These are phyloP conservation scores for Talaromyces adpressus DNA, from an alignment of 495 filamentous ascomycete species.

Conservation along the genomic window DNA sequence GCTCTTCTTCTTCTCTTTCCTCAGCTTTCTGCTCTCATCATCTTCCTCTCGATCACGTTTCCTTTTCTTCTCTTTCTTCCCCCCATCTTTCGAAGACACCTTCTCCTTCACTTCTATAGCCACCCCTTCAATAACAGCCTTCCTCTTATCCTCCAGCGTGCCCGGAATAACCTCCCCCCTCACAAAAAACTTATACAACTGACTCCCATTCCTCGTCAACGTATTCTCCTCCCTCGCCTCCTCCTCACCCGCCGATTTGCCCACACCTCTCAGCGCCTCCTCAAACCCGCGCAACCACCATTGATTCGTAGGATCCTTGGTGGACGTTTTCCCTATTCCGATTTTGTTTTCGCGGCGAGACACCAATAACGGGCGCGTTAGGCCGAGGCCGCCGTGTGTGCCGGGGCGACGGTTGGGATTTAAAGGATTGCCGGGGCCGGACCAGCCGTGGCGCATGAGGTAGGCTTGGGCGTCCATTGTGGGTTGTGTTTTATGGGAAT, in stretches of 20 bases:
- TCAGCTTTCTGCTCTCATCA: conserved; percentile 33
- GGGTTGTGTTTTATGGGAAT: neutral
- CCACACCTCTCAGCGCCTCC: conserved; percentile 62
- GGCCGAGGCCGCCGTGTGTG: conserved; percentile 54
- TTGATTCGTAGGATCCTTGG: conserved; percentile 55
- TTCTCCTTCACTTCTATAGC: conserved; percentile 10
- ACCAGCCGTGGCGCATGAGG: conserved; percentile 73
- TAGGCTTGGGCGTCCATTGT: conserved; percentile 62
- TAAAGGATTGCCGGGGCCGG: conserved; percentile 65
- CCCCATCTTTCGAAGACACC: conserved; percentile 14
- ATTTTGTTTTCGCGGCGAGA: conserved; percentile 60
- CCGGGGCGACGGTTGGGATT: conserved; percentile 56
- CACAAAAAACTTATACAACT: conserved; percentile 79
- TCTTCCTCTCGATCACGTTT: conserved; percentile 27
- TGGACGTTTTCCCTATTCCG: conserved; percentile 64
- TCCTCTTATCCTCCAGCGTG: conserved; percentile 39
- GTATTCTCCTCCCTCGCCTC: conserved; percentile 23
- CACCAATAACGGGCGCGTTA: conserved; percentile 61
- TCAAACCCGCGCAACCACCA: conserved; percentile 84
- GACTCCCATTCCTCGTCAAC: conserved; percentile 31
- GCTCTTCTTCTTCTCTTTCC: conserved; percentile 30
- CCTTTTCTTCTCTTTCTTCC: conserved; percentile 14
- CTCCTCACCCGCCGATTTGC: conserved; percentile 8
- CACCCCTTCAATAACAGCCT: conserved; percentile 10
- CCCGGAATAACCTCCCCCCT: conserved; percentile 66